Base-by-base conservation (phyloP, 306 rosid species). In the Prosopis cineraria region DNA sequence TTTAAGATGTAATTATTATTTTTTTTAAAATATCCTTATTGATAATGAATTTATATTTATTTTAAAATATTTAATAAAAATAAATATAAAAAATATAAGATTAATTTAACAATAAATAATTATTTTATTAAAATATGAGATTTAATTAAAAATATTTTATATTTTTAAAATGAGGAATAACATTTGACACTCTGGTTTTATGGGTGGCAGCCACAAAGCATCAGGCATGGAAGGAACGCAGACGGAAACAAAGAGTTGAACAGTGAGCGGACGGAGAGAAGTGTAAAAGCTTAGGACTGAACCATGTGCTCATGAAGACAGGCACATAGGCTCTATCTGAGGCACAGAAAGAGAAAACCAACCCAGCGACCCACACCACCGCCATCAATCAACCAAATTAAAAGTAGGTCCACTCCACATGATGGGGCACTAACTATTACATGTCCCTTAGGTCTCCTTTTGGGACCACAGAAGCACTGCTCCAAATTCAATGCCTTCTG, bases 401-500 rank as follows among this genome's bases (percentile, higher is more conserved):
- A 56, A 56, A 56, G 19, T 56, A 25, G 63, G 63, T 33, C 31
- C 37, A 27, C 40, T 10, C 30, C 75, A 45, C 75, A 48, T 70
- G 75, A 62, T 10, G 62, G 75, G 22, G 5, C 45, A 44, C 19
- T 47, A 27, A 44, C 19, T 47, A 27, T 22, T 20, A 48, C 2
- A 1, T 17, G 6, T 48, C 31, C 72, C 20, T 20, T 39, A 12
- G 69, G 25, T 36, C 10, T 19, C 22, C 0, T 52, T 52, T 65
- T 20, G 10, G 70, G 77, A 40, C 77, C 77, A 56, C 45, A 27
- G 47, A 53, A 10, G 6, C 36, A 73, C 53, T 55, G 36, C 2
- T 56, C 77, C 47, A 40, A 41, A 56, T 58, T 74, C 37, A 25
- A 74, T 73, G 68, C 39, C 12, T 22, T 37, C 37, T 19, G 16